Evolutionary conservation across 306 rosid species (phyloP).

Genomic region (Pyrus bretschneideri): DNA sequence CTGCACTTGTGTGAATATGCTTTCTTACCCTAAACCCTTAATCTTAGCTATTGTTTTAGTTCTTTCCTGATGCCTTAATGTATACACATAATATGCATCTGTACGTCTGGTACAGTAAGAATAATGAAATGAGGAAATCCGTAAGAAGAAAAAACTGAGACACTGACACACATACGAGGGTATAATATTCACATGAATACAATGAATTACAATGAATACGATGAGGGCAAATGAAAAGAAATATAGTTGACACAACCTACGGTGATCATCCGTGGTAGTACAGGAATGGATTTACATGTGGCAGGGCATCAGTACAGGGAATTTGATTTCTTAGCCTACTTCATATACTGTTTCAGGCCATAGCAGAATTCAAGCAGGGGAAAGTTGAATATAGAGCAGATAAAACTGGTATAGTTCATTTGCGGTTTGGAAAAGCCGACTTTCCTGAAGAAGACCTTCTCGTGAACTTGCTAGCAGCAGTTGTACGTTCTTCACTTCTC

Average conservation of each 20-base stretch:
- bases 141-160: neutral
- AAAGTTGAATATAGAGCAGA: conserved; percentile 97
- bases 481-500: conserved; percentile 47
- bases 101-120: neutral
- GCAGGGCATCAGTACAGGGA: neutral
- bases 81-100: neutral
- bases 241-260: neutral
- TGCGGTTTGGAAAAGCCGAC: conserved; percentile 83
- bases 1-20: neutral
- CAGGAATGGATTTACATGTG: neutral
- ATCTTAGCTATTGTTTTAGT: neutral
- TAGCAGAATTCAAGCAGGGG: conserved; percentile 95
- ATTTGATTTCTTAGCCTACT: neutral
- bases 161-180: neutral
- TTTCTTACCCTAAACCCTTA: neutral
- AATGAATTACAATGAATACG: no score
- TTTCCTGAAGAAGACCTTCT: conserved; percentile 86
- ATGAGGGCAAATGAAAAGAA: neutral
- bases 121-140: neutral
- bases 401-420: conserved; percentile 95
- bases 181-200: no score
- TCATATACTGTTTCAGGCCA: conserved; percentile 49
- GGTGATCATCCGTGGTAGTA: neutral
- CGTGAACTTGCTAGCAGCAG: conserved; percentile 67
- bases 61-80: neutral